Conservation (phyloP, 352 stramenopile species). For the Phytopythium oedochilum region DNA sequence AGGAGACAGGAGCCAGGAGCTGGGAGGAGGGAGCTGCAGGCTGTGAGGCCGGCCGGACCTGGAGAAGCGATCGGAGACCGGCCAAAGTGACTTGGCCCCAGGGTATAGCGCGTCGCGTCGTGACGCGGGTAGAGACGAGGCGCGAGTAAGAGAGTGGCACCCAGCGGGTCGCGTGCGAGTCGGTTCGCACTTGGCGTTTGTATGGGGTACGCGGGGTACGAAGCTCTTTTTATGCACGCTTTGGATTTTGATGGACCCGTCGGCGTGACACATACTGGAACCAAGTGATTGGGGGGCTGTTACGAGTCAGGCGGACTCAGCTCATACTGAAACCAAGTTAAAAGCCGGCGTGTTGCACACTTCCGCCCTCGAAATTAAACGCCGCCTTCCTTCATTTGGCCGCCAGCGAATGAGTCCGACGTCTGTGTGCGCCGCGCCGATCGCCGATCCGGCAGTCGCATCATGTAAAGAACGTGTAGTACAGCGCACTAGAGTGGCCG, state of each 20-base stretch:
- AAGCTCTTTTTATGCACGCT: too few relatives aligned
- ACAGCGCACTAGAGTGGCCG: not conserved
- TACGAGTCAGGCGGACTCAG: not conserved
- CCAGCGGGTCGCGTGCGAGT: not conserved
- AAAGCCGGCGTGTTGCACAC: not conserved
- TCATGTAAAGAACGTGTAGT: too few relatives aligned
- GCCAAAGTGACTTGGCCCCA: not conserved
- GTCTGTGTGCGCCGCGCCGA: too few relatives aligned
- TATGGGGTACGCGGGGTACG: slow-evolving; percentile 1
- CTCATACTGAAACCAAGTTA: not conserved
- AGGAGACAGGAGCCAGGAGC: too few relatives aligned
- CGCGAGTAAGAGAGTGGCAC: not conserved
- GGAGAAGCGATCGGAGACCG: too few relatives aligned
- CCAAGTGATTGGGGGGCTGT: not conserved
- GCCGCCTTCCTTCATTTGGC: too few relatives aligned
- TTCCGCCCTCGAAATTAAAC: not conserved
- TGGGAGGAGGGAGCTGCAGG: too few relatives aligned
- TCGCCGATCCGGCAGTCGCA: too few relatives aligned
- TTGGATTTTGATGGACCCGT: not conserved
- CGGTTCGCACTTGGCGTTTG: not conserved
- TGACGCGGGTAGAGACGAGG: not conserved
- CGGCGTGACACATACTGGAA: not conserved
- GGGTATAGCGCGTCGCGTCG: not conserved
- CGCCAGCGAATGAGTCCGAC: too few relatives aligned
- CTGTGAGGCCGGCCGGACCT: too few relatives aligned